phyloP scores from a whole-genome alignment of 257 asterid species.

The Penstemon eatonii region DNA sequence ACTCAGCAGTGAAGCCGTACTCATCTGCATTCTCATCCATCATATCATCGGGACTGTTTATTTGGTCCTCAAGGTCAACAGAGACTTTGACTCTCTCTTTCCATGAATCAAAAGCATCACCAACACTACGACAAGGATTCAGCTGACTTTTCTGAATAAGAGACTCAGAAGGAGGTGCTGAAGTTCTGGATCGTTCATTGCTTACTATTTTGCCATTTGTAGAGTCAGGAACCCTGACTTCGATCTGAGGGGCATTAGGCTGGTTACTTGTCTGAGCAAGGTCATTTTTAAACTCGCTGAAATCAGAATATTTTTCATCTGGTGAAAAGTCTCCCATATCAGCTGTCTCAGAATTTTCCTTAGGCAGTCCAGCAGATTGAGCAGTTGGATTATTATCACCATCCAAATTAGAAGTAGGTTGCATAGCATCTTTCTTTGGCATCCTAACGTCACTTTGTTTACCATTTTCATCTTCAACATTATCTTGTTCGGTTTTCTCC shows the following conservation, averaged over 20 bases:
- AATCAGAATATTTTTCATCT: slow-evolving; percentile 48
- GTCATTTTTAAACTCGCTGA: slow-evolving; percentile 45
- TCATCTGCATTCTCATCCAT: slow-evolving; percentile 73
- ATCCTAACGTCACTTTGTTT: slow-evolving; percentile 37
- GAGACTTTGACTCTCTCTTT: slow-evolving; percentile 91
- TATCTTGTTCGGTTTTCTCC: slow-evolving; percentile 44
- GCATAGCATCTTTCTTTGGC: slow-evolving; percentile 40
- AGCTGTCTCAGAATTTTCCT: slow-evolving; percentile 39
- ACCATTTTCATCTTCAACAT: slow-evolving; percentile 49
- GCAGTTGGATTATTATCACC: slow-evolving; percentile 38
- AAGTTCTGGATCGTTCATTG: slow-evolving; percentile 41
- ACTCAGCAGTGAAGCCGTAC: slow-evolving; percentile 84
- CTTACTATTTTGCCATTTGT: slow-evolving; percentile 47
- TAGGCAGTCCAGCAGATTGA: slow-evolving; percentile 45
- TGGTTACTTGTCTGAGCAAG: slow-evolving; percentile 61
- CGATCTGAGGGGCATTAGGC: slow-evolving; percentile 56
- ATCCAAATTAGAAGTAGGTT: slow-evolving; percentile 35
- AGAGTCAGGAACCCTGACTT: slow-evolving; percentile 54
- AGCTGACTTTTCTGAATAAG: slow-evolving; percentile 56
- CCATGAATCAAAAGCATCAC: slow-evolving; percentile 95
- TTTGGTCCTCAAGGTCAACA: slow-evolving; percentile 57
- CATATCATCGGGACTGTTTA: slow-evolving; percentile 46
- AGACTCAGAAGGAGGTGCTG: slow-evolving; percentile 47
- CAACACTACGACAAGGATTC: slow-evolving; percentile 84
- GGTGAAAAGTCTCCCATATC: slow-evolving; percentile 48